Percentiles rank a stretch among this genome's conserved stretches.
Evolutionary conservation across 805 yeast species (phyloP).

Genomic region (Saccharomycopsis fodiens): DNA sequence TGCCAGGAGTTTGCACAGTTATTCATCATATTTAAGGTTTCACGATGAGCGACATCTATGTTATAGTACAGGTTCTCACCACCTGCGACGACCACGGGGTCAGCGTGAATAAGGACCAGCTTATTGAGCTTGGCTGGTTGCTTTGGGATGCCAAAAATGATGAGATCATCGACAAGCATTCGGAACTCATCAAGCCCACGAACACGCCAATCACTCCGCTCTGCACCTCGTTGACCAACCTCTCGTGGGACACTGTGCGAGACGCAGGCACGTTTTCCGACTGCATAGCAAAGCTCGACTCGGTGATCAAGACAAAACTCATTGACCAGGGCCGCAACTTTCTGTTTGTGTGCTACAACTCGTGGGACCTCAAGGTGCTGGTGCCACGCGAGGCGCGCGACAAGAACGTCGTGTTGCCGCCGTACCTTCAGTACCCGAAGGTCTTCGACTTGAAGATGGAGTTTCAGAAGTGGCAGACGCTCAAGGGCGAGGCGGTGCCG

Average conservation of each 20-base stretch:
- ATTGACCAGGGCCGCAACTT: not conserved
- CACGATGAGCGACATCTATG: constrained; percentile 51
- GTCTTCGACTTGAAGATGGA: constrained; percentile 73
- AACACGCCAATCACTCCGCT: constrained; percentile 58
- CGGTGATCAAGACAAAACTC: not conserved
- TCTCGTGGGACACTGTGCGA: constrained; percentile 56
- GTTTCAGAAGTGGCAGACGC: constrained; percentile 61
- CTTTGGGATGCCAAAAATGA: constrained; percentile 48
- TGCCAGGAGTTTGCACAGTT: too few relatives aligned
- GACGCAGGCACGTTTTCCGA: constrained; percentile 54
- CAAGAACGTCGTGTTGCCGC: constrained; percentile 62
- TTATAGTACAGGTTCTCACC: constrained; percentile 54
- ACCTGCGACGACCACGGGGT: constrained; percentile 60
- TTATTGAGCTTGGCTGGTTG: constrained; percentile 62
- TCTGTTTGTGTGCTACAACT: constrained; percentile 51
- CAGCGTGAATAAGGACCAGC: constrained; percentile 49
- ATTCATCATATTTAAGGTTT: too few relatives aligned
- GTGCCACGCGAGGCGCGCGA: constrained; percentile 78
- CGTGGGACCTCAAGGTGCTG: constrained; percentile 69
- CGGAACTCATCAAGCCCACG: constrained; percentile 49
- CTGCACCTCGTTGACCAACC: constrained; percentile 42
- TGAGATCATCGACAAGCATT: constrained; percentile 34
- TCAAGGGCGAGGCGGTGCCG: constrained; percentile 43
- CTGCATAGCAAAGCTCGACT: constrained; percentile 50
- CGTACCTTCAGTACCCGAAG: constrained; percentile 66